phyloP scores from a whole-genome alignment of 495 filamentous ascomycete genomes.

The Stereocaulon alpinum region DNA sequence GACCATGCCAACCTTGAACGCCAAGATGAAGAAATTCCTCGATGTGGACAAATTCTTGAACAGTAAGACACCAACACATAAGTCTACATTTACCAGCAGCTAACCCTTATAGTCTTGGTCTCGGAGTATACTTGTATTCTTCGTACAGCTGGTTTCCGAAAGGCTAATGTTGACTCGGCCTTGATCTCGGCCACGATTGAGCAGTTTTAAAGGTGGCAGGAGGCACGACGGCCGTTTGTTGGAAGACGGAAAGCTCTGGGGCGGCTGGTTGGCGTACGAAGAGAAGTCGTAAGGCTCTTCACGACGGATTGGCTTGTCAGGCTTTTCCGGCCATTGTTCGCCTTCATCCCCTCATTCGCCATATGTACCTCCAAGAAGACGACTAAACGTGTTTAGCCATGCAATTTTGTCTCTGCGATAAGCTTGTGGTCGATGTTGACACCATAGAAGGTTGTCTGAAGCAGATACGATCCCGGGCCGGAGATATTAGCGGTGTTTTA shows the following conservation, averaged over 20 bases:
- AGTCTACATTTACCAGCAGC: neutral
- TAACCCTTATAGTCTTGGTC: conserved; percentile 1
- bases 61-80: neutral
- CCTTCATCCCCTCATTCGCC: too few relatives aligned
- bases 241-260: neutral
- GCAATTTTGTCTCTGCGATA: neutral
- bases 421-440: too few relatives aligned
- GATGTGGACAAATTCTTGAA: conserved; percentile 14
- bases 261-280: neutral
- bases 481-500: too few relatives aligned
- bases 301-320: neutral
- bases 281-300: too few relatives aligned
- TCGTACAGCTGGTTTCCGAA: conserved; percentile 9
- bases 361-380: neutral
- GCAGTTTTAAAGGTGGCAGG: neutral
- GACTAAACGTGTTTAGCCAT: neutral
- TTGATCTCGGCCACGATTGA: conserved; percentile 1
- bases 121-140: neutral
- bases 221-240: neutral
- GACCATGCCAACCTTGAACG: neutral
- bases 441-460: too few relatives aligned
- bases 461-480: too few relatives aligned
- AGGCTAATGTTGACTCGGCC: conserved; percentile 3
- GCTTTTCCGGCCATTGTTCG: neutral
- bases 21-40: conserved; percentile 8